Percentiles rank a stretch among this genome's conserved stretches.
These are phyloP conservation scores for Alternaria hordeiaustralica DNA, from an alignment of 2,329 filamentous ascomycete species.

Conservation along the genomic window DNA sequence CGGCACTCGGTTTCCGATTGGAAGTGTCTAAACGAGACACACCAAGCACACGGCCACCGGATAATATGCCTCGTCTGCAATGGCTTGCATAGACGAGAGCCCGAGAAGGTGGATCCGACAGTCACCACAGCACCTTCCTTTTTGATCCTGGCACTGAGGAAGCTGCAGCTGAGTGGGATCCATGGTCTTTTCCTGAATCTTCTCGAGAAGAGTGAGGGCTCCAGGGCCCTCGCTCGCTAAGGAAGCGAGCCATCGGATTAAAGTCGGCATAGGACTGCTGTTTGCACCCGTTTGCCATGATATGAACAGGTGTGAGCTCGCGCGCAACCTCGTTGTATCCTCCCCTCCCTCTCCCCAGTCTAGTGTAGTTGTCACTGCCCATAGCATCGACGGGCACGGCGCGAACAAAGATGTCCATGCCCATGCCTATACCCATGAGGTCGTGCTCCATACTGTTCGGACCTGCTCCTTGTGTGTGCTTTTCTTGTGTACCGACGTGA, in stretches of 20 bases:
- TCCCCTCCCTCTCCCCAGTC: not conserved
- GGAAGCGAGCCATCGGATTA: constrained; percentile 17
- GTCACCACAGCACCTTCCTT: not conserved
- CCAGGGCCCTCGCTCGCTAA: constrained; percentile 17
- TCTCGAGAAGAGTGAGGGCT: not conserved
- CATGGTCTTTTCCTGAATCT: not conserved
- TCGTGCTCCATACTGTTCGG: not conserved
- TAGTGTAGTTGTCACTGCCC: constrained; percentile 2
- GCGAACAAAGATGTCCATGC: not conserved
- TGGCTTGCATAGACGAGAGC: not conserved
- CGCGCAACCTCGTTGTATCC: not conserved
- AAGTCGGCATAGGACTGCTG: not conserved
- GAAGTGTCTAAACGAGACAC: not conserved
- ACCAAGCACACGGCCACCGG: not conserved
- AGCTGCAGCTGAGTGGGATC: not conserved
- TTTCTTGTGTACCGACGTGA: not conserved
- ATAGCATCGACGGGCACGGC: not conserved
- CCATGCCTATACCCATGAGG: not conserved
- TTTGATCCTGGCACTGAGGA: not conserved
- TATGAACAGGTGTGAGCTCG: not conserved
- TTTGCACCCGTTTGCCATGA: not conserved
- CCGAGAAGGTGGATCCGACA: not conserved
- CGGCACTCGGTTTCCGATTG: not conserved
- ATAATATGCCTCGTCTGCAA: not conserved
- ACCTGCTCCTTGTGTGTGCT: not conserved